These are phyloP conservation scores for Coprinopsis cinerea DNA, from an alignment of 768 basidiomycete genomes.

Conservation along the genomic window DNA sequence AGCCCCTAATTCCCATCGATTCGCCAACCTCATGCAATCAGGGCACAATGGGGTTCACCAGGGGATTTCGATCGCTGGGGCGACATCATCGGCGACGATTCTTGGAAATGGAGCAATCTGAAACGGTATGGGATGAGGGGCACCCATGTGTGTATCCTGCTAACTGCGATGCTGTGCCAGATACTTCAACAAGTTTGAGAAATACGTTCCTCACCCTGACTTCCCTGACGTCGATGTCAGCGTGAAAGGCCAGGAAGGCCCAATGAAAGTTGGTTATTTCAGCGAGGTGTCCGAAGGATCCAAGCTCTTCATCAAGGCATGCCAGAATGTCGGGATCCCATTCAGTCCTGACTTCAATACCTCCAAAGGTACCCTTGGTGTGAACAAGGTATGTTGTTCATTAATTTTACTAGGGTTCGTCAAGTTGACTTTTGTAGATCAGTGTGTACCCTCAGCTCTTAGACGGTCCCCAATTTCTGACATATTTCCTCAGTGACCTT, in stretches of 20 bases:
- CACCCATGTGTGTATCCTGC: background rate
- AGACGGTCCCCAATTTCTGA: background rate
- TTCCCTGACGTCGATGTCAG: constrained; percentile 42
- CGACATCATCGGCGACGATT: constrained; percentile 41
- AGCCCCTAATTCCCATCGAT: background rate
- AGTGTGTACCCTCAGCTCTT: constrained; percentile 18
- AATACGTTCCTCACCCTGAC: constrained; percentile 38
- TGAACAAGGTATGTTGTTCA: constrained; percentile 39
- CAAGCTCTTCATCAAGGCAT: constrained; percentile 46
- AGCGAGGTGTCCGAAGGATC: constrained; percentile 33
- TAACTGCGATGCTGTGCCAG: constrained; percentile 23
- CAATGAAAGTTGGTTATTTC: constrained; percentile 49
- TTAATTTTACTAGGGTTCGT: background rate
- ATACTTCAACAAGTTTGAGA: constrained; percentile 65
- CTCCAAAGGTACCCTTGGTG: constrained; percentile 45
- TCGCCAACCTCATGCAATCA: constrained; percentile 12
- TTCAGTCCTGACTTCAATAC: constrained; percentile 53
- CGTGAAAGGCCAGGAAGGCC: constrained; percentile 43
- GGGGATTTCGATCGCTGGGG: constrained; percentile 69
- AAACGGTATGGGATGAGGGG: constrained; percentile 29
- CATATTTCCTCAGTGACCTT: constrained; percentile 50
- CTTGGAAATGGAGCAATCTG: constrained; percentile 58
- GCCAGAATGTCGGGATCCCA: constrained; percentile 45
- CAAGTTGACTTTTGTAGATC: constrained; percentile 17
- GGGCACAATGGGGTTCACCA: constrained; percentile 62